A percentile compares a stretch with the other conserved stretches of the same genome.
phyloP scores from a whole-genome alignment of 169 alveolate genomes.

The Cardiosporidium cionae region DNA sequence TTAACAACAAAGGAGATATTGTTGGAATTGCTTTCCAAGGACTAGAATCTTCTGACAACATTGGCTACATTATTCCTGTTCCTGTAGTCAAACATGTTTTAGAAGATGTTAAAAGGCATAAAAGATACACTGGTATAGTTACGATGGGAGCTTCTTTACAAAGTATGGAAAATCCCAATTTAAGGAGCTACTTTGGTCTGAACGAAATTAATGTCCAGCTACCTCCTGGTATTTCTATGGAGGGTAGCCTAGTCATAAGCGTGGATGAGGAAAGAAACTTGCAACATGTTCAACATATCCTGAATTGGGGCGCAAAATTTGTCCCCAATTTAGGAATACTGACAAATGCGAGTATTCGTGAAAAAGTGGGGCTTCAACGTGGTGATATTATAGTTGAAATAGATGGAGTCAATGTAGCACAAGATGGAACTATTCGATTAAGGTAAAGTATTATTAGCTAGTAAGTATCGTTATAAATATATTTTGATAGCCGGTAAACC shows the following conservation, averaged over 20 bases:
- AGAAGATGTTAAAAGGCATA: conserved; percentile 39
- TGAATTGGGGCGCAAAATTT: not conserved
- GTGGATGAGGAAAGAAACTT: not conserved
- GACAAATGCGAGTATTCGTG: not conserved
- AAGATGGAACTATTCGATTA: not conserved
- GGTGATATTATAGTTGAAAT: not conserved
- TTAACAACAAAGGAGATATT: conserved; percentile 62
- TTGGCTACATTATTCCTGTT: conserved; percentile 64
- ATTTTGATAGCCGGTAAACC: not conserved
- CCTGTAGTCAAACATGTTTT: conserved; percentile 57
- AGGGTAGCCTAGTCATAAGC: not conserved
- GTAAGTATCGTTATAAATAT: not conserved
- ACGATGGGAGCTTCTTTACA: conserved; percentile 58
- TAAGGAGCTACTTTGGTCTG: conserved; percentile 48
- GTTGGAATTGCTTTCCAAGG: conserved; percentile 77
- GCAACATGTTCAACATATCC: not conserved
- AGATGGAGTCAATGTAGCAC: not conserved
- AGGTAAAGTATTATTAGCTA: not conserved
- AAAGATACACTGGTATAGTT: conserved; percentile 57
- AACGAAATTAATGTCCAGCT: conserved; percentile 7
- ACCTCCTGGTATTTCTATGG: conserved; percentile 24
- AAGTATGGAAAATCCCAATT: conserved; percentile 47
- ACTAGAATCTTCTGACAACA: conserved; percentile 58
- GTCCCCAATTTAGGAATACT: too few relatives aligned
- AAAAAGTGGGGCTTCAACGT: not conserved